Conservation (phyloP, 2,329 filamentous ascomycete species). For the Thielaviopsis musarum region DNA sequence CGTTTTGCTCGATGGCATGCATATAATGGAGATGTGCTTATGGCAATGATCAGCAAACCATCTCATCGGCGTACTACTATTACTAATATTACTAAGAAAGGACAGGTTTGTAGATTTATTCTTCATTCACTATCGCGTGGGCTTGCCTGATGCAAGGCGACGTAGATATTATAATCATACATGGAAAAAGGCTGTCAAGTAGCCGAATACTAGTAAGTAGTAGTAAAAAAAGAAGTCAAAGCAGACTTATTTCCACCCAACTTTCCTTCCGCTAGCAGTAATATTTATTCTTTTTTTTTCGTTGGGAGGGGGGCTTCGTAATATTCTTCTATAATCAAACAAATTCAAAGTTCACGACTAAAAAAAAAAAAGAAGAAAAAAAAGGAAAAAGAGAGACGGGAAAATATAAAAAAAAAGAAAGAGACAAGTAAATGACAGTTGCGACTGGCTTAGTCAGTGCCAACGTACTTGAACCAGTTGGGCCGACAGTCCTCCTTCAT, state of each 20-base stretch:
- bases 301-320: background rate
- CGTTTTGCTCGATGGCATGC: background rate
- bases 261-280: background rate
- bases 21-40: background rate
- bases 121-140: background rate
- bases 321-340: background rate
- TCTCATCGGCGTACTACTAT: background rate
- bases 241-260: background rate
- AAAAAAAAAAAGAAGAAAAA: background rate
- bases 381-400: background rate
- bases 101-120: background rate
- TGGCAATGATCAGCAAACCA: background rate
- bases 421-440: background rate
- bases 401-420: background rate
- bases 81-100: no score
- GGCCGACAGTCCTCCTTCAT: conserved; percentile 85
- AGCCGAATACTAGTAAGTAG: background rate
- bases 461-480: conserved; percentile 93
- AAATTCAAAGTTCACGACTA: background rate
- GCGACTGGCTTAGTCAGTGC: conserved; percentile 44
- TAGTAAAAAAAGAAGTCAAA: background rate
- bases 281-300: background rate
- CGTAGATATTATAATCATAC: background rate
- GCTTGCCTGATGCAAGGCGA: background rate
- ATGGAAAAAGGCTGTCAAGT: background rate